Evolutionary conservation across 73 alveolate species (phyloP), one percentile per base, ranked within the genome.

Genomic region (Paraurostyla sp.): DNA sequence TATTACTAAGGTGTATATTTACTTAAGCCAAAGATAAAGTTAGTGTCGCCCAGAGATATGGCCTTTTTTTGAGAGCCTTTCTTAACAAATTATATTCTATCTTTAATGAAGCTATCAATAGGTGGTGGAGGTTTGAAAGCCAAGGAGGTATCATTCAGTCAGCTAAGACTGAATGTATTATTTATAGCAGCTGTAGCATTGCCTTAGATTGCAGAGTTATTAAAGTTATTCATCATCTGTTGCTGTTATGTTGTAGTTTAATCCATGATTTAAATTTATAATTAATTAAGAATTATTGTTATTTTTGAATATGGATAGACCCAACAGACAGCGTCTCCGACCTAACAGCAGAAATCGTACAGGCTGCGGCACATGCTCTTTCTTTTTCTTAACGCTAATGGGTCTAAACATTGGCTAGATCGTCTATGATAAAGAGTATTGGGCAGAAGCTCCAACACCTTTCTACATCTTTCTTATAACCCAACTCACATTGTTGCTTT

Each of bases 371-470:
- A n/a, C n/a, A n/a, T n/a, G 32, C 48, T 4, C 32, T 2, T 30
- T 59, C 76, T 59, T 59, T 59, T 36, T 68, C 62, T 11, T 40
- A 9, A 23, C 40, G 13, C 23, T 18, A 46, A 40, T 68, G 38
- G 62, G 38, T 43, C 71, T 52, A 29, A 73, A 41, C 27, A 33
- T 20, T 45, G 15, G 38, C 23, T 0, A 48, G 1, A 73, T 73
- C 3, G 9, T 25, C 22, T 41, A 45, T 16, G 86, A 73, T 73
- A 4, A 73, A 25, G 86, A 73, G 36, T 73, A 73, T 27, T 73
- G 86, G 86, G 54, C 41, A 7, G 9, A 73, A 23, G 22, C 86
- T 4, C 86, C 86, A 4, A 6, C 32, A 2, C 86, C 86, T 3
- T 13, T 73, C 22, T 45, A 29, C 11, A 32, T 48, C 25, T 73